phyloP scores from a whole-genome alignment of 805 yeast genomes.

The Cephaloascus albidus region DNA sequence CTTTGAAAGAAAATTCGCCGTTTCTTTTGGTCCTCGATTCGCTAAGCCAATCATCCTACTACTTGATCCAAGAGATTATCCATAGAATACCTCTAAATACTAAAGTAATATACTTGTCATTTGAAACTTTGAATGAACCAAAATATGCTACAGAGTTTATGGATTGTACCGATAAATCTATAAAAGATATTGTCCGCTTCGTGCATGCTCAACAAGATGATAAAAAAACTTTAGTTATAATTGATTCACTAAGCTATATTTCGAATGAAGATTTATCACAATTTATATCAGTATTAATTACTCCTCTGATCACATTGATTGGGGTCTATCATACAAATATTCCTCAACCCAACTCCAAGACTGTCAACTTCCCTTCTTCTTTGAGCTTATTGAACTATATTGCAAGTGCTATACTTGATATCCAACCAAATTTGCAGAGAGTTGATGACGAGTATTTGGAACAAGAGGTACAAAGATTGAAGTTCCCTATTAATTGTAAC shows the following conservation, averaged over 20 bases:
- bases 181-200: constrained; percentile 9
- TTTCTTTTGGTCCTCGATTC: constrained; percentile 64
- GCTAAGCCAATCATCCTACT: constrained; percentile 54
- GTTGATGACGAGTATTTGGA: constrained; percentile 42
- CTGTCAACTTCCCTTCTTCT: constrained; percentile 41
- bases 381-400: constrained; percentile 51
- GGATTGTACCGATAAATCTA: constrained; percentile 24
- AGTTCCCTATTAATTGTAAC: constrained; percentile 34
- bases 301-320: constrained; percentile 19
- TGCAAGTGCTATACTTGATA: constrained; percentile 65
- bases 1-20: constrained; percentile 68
- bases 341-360: constrained; percentile 29
- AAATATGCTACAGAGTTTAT: constrained; percentile 36
- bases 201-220: constrained; percentile 11
- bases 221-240: constrained; percentile 34
- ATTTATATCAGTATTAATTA: constrained; percentile 37
- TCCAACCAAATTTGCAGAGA: constrained; percentile 31
- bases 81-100: constrained; percentile 22
- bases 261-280: constrained; percentile 32
- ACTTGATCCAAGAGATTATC: constrained; percentile 50
- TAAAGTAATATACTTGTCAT: constrained; percentile 49
- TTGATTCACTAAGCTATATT: constrained; percentile 65
- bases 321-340: constrained; percentile 26
- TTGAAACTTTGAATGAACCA: constrained; percentile 54
- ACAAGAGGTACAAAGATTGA: constrained; percentile 22